Conservation (phyloP, 73 alveolate genomes). For the Paramecium octaurelia region DNA sequence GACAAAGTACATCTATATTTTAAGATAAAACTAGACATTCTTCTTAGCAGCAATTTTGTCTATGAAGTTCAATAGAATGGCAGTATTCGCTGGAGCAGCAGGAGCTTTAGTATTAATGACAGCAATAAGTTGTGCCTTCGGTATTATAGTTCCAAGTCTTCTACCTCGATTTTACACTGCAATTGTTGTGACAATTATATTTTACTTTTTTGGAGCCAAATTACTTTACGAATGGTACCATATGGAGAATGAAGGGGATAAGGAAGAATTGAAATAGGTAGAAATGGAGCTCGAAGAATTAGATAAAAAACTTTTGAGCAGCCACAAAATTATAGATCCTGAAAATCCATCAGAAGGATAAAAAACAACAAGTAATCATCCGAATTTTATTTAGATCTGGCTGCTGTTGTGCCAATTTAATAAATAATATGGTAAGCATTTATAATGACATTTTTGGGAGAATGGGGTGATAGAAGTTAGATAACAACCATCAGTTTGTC, state of each 20-base stretch:
- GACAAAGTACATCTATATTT: neutral
- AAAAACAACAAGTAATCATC: neutral
- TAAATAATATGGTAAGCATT: slow-evolving; percentile 29
- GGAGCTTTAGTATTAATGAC: slow-evolving; percentile 38
- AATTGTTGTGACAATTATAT: neutral
- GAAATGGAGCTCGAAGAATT: slow-evolving; percentile 8
- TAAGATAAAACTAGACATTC: neutral
- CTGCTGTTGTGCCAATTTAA: neutral
- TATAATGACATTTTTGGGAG: slow-evolving; percentile 55
- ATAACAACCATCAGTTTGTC: slow-evolving; percentile 43
- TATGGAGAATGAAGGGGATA: slow-evolving; percentile 18
- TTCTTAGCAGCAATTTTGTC: slow-evolving; percentile 38
- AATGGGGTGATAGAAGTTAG: slow-evolving; percentile 63
- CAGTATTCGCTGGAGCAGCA: slow-evolving; percentile 22
- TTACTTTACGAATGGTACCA: neutral
- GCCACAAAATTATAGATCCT: neutral
- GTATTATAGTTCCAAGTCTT: slow-evolving; percentile 7
- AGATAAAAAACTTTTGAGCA: neutral
- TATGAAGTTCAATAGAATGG: slow-evolving; percentile 32
- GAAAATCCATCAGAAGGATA: slow-evolving; percentile 10
- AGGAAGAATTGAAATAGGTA: slow-evolving; percentile 20
- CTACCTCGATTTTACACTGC: neutral
- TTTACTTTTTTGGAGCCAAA: neutral
- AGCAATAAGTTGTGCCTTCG: slow-evolving; percentile 20
- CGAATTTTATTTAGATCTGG: neutral